These are phyloP conservation scores for Claviceps sp. DNA, from an alignment of 2,329 filamentous ascomycete genomes.

Conservation along the genomic window DNA sequence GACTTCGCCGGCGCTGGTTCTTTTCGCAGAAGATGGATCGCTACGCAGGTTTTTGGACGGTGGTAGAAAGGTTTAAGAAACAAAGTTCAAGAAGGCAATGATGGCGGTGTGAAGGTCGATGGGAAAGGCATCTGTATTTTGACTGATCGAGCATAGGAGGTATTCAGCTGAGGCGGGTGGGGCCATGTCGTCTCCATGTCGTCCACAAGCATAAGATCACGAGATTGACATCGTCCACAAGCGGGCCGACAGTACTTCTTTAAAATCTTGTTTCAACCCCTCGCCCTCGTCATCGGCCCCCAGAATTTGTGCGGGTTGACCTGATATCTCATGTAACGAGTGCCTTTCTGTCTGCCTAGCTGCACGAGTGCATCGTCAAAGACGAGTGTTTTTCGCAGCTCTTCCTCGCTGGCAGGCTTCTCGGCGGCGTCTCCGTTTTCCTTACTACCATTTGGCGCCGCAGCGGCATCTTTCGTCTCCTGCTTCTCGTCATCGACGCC, in stretches of 20 bases:
- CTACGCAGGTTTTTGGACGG: background rate
- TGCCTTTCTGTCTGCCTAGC: conserved; percentile 56
- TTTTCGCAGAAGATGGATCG: background rate
- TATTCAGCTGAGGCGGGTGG: background rate
- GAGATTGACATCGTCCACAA: background rate
- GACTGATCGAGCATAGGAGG: background rate
- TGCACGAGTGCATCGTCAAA: conserved; percentile 71
- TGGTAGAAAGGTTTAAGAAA: too few species aligned
- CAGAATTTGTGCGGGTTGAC: conserved; percentile 83
- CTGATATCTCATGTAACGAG: conserved; percentile 73
- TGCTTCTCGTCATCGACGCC: conserved; percentile 21
- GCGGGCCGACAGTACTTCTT: too few species aligned
- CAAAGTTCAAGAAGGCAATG: background rate
- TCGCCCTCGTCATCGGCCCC: conserved; percentile 64
- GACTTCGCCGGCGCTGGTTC: background rate
- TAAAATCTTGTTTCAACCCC: conserved; percentile 12
- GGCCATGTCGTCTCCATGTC: background rate
- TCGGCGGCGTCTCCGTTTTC: conserved; percentile 12
- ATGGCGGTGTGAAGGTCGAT: background rate
- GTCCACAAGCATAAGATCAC: background rate
- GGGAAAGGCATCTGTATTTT: background rate
- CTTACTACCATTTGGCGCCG: conserved; percentile 7
- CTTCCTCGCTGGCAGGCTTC: conserved; percentile 12
- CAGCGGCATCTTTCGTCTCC: conserved; percentile 3
- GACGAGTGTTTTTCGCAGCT: conserved; percentile 43